phyloP scores from a whole-genome alignment of 805 yeast genomes.

The Komagataella mondaviorum region DNA sequence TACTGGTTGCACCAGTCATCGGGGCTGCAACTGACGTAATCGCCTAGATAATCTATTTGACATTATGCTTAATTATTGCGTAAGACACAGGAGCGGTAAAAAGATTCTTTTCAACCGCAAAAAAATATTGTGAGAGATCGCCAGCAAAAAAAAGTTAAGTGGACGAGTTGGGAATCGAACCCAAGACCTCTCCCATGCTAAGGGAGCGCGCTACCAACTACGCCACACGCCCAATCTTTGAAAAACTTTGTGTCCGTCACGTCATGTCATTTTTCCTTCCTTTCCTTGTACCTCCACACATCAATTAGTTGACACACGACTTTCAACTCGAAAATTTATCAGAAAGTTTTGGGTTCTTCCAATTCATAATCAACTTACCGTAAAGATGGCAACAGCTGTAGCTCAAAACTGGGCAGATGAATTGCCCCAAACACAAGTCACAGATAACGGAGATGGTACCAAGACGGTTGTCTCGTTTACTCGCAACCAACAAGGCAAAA shows the following conservation, averaged over 20 bases:
- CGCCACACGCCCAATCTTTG: slow-evolving; percentile 55
- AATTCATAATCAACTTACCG: neutral
- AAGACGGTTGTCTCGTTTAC: slow-evolving; percentile 75
- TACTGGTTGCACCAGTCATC: neutral
- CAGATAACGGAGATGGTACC: slow-evolving; percentile 75
- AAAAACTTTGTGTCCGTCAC: no score
- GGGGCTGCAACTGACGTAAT: neutral
- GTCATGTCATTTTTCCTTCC: no score
- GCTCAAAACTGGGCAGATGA: slow-evolving; percentile 61
- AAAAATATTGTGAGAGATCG: no score
- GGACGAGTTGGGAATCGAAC: slow-evolving; percentile 72
- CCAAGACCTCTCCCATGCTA: slow-evolving; percentile 73
- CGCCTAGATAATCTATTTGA: neutral
- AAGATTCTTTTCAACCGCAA: no score
- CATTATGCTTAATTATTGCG: no score
- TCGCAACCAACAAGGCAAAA: slow-evolving; percentile 66
- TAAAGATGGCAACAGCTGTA: neutral
- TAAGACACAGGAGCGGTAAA: no score
- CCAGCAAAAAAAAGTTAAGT: slow-evolving; percentile 13
- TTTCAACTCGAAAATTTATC: neutral
- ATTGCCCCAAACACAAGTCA: slow-evolving; percentile 61
- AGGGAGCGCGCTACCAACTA: slow-evolving; percentile 73
- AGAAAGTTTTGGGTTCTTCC: neutral
- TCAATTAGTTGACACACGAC: neutral
- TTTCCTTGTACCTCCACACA: neutral